Evolutionary conservation across 176 grass and related monocot species (phyloP), one percentile per base, ranked within the genome.

Genomic region (barley (Hordeum vulgare)): DNA sequence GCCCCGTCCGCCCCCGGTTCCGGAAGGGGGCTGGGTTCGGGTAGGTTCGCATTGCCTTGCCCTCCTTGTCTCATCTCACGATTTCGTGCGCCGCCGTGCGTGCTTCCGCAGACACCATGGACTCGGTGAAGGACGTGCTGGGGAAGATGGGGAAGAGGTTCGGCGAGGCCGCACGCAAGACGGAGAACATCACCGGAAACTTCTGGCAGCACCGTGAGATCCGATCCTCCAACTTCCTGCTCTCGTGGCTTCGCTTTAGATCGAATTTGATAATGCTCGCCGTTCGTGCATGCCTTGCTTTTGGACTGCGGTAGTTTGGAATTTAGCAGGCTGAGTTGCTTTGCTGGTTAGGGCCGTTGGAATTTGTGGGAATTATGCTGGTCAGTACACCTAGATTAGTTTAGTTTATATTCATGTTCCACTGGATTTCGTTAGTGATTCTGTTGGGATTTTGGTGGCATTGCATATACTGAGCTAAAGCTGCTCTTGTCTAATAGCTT

Each of bases 191-290:
- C 53, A 87, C 96, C 9, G 96, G 93, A 17, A 89, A 99, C 62
- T 90, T 96, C 82, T 99, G 96, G 96, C 96, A 96, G 71, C 96
- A 99, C 65, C 81, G 96, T 99, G 58, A 96, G 96, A 3, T 81
- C 71, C 69, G 21, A 57, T 85, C 53, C 4, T 63, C 18, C 0
- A 23, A 13, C 5, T 58, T 45, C 8, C 60, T 42, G 39, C 13
- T n/a, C 18, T 10, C n/a, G 29, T 70, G 37, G 6, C 0, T 18
- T 0, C 0, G 18, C 7, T 63, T 25, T 63, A 9, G 14, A 42
- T 81, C 78, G 24, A 14, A 23, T 74, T 74, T 74, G 12, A 8
- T 35, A 18, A 20, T 64, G 33, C 74, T 60, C 24, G 14, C 54
- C 27, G 36, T 64, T 39, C 36, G 36, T 47, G n/a, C 8, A 28